A percentile compares a stretch with the other conserved stretches of the same genome.
These are phyloP conservation scores for Hypoxylon sp. DNA, from an alignment of 2,329 filamentous ascomycete species.

Conservation along the genomic window DNA sequence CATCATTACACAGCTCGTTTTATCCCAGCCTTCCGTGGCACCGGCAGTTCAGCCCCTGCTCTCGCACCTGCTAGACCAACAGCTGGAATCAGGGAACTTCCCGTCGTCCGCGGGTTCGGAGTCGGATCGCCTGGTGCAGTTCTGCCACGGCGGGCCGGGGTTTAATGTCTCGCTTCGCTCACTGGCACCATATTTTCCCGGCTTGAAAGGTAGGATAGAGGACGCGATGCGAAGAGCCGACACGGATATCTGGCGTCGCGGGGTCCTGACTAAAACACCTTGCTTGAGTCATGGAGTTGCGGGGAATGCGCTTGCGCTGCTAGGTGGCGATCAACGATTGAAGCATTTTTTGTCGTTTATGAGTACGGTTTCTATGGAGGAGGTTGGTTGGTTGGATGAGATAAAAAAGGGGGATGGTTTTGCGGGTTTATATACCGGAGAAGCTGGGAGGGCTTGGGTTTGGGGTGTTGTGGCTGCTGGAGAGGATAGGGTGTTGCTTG, in stretches of 20 bases:
- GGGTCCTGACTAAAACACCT: slow-evolving; percentile 69
- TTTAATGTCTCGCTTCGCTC: slow-evolving; percentile 66
- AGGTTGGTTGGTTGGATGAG: slow-evolving; percentile 9
- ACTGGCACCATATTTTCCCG: slow-evolving; percentile 64
- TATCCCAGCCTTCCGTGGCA: slow-evolving; percentile 64
- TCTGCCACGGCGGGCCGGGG: slow-evolving; percentile 73
- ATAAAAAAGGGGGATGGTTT: slow-evolving; percentile 10
- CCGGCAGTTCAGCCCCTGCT: slow-evolving; percentile 62
- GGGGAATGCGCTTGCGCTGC: slow-evolving; percentile 64
- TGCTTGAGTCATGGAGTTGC: slow-evolving; percentile 72
- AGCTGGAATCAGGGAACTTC: slow-evolving; percentile 71
- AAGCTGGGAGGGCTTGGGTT: slow-evolving; percentile 43
- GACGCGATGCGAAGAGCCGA: slow-evolving; percentile 46
- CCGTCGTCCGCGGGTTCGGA: slow-evolving; percentile 58
- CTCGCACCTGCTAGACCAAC: slow-evolving; percentile 64
- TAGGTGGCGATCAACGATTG: slow-evolving; percentile 28
- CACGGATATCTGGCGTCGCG: slow-evolving; percentile 63
- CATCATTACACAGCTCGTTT: slow-evolving; percentile 74
- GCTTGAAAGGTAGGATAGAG: slow-evolving; percentile 61
- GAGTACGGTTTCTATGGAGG: slow-evolving; percentile 31
- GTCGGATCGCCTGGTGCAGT: slow-evolving; percentile 61
- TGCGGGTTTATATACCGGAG: slow-evolving; percentile 42
- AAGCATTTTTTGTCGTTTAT: slow-evolving; percentile 41
- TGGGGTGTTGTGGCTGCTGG: slow-evolving; percentile 40
- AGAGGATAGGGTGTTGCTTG: slow-evolving; percentile 35